Evolutionary conservation across 805 yeast species (phyloP).

Genomic region (Jamesozyma piceae): DNA sequence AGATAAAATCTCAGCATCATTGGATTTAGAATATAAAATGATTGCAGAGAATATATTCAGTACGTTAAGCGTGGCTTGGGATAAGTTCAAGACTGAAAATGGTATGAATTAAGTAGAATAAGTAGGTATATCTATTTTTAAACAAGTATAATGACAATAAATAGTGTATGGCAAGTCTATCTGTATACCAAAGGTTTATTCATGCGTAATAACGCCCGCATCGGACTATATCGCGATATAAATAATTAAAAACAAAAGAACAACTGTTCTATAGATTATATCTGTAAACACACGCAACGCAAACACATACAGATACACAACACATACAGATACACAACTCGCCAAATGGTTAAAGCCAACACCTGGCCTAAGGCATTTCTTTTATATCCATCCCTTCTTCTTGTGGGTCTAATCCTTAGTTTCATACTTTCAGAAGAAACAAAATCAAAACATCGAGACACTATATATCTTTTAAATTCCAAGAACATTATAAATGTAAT

Average conservation of each 20-base stretch:
- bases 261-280: too few species aligned
- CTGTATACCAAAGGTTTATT: too few species aligned
- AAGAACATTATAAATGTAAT: constrained; percentile 24
- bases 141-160: too few species aligned
- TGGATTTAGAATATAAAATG: constrained; percentile 60
- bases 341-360: too few species aligned
- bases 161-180: too few species aligned
- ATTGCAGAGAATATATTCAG: constrained; percentile 83
- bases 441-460: constrained; percentile 12
- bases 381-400: constrained; percentile 3
- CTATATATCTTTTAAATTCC: constrained; percentile 20
- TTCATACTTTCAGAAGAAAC: constrained; percentile 12
- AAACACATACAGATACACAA: too few species aligned
- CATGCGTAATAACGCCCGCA: not conserved
- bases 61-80: constrained; percentile 84
- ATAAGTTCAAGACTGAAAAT: constrained; percentile 56
- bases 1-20: constrained; percentile 60
- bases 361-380: not conserved
- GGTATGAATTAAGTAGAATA: constrained; percentile 29
- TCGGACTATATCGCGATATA: not conserved
- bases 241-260: too few species aligned
- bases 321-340: too few species aligned
- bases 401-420: constrained; percentile 15
- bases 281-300: too few species aligned
- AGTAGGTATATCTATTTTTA: too few species aligned